These are phyloP conservation scores for Spathaspora boniae DNA, from an alignment of 805 yeast species.

Conservation along the genomic window DNA sequence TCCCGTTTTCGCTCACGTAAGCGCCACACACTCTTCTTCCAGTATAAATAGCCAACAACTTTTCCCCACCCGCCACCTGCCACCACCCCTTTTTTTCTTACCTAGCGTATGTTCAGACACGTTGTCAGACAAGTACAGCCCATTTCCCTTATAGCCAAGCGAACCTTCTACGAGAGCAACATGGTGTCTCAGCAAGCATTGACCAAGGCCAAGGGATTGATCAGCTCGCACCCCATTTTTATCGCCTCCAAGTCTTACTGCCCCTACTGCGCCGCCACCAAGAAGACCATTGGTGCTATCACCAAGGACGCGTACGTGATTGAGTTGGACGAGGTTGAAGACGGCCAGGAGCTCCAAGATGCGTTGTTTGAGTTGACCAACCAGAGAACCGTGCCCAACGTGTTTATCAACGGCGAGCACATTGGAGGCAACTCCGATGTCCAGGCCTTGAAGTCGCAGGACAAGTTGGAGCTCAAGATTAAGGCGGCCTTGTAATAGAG, in stretches of 20 bases:
- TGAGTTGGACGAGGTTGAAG: slow-evolving; percentile 54
- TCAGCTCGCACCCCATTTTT: slow-evolving; percentile 64
- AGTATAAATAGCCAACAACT: slow-evolving; percentile 4
- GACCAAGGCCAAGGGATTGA: slow-evolving; percentile 58
- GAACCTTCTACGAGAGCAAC: no score
- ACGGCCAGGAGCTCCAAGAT: slow-evolving; percentile 78
- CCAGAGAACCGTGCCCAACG: slow-evolving; percentile 91
- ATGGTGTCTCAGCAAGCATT: slow-evolving; percentile 61
- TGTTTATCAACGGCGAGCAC: slow-evolving; percentile 87
- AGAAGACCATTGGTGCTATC: slow-evolving; percentile 38
- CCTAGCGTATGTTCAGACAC: no score
- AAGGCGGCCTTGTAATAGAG: slow-evolving; percentile 33
- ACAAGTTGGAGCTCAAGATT: slow-evolving; percentile 48
- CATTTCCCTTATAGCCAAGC: no score
- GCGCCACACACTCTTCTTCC: slow-evolving; percentile 1
- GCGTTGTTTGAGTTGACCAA: slow-evolving; percentile 77
- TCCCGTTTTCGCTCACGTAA: no score
- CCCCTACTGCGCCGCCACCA: slow-evolving; percentile 43
- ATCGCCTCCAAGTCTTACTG: slow-evolving; percentile 62
- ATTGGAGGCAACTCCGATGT: slow-evolving; percentile 94
- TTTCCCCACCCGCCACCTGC: no score
- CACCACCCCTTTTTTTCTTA: no score
- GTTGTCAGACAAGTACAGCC: no score
- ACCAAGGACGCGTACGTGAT: slow-evolving; percentile 48
- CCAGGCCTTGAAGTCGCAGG: slow-evolving; percentile 63